These are phyloP conservation scores for Paramecium bursaria DNA, from an alignment of 73 alveolate species.

Conservation along the genomic window DNA sequence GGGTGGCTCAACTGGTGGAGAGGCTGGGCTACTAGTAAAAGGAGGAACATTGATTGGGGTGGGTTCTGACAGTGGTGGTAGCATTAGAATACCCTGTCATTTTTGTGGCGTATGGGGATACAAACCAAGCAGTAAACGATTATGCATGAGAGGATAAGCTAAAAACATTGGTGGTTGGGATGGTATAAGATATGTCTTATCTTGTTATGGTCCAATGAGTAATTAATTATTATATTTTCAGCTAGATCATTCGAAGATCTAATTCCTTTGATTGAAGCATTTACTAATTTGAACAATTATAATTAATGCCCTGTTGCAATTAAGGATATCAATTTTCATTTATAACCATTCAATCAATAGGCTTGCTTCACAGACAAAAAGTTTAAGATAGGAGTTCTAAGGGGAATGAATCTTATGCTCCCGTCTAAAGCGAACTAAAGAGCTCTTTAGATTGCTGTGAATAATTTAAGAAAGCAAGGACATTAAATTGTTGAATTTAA, in stretches of 20 bases:
- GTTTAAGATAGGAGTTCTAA: slow-evolving; percentile 49
- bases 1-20: slow-evolving; percentile 94
- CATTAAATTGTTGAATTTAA: slow-evolving; percentile 64
- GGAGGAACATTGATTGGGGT: slow-evolving; percentile 77
- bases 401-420: neutral
- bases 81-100: slow-evolving; percentile 81
- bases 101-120: slow-evolving; percentile 86
- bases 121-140: slow-evolving; percentile 76
- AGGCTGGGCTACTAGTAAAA: slow-evolving; percentile 80
- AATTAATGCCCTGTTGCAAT: slow-evolving; percentile 18
- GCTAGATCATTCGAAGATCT: slow-evolving; percentile 22
- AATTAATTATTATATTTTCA: neutral
- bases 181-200: slow-evolving; percentile 58
- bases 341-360: neutral
- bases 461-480: slow-evolving; percentile 41
- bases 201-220: slow-evolving; percentile 71
- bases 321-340: slow-evolving; percentile 19
- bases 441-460: slow-evolving; percentile 43
- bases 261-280: slow-evolving; percentile 21
- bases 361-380: slow-evolving; percentile 9
- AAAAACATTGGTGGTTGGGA: slow-evolving; percentile 49
- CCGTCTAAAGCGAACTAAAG: slow-evolving; percentile 64
- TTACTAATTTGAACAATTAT: slow-evolving; percentile 10
- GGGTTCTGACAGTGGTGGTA: slow-evolving; percentile 88
- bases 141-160: slow-evolving; percentile 67